Evolutionary conservation across 23 red algal genomes (phyloP), one percentile per base, ranked within the genome.

Genomic region (Pyropia haitanensis): DNA sequence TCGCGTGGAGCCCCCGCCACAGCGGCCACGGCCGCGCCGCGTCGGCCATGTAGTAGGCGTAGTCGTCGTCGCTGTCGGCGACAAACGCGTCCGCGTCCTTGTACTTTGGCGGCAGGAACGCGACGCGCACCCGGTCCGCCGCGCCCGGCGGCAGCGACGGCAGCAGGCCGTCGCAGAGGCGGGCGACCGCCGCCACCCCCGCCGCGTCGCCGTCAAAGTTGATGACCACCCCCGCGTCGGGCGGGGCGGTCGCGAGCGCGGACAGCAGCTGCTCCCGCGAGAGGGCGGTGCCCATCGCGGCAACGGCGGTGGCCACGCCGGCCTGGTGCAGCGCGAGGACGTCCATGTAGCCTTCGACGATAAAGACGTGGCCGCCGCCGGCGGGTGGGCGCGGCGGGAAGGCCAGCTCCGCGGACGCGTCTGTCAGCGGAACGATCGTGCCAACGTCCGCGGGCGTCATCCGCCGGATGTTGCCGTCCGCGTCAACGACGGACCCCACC

Each of bases 341-440:
- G 70, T 95, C 89, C 67, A 95, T 75, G 58, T 95, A 95, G 23
- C 89, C 89, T 73, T 95, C 89, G 18, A 95, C 89, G 18, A 95
- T 68, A 46, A 95, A 34, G 12, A 91, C 27, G 26, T 75, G 56
- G 14, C 65, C 87, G 50, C 46, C 20, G n/a, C 19, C 65, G 33
- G 44, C 22, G 15, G 24, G 30, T 1, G 16, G 33, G 7, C 33
- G 19, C 32, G 15, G 44, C 6, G 13, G 17, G 8, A 14, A 30
- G 13, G 5, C 49, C 22, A 18, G 33, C 46, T 51, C 18, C 27
- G 49, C 1, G 1, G 2, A 2, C 2, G 1, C 22, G 12, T 48
- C 19, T 14, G 10, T 6, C 19, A 66, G 13, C 39, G 39, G 39
- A 9, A 46, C 39, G 39, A 46, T 46, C 5, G 39, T 46, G 39